A percentile compares a stretch with the other conserved stretches of the same genome.
Evolutionary conservation across 208 protist species (phyloP).

Genomic region (Trypanosoma brucei): DNA sequence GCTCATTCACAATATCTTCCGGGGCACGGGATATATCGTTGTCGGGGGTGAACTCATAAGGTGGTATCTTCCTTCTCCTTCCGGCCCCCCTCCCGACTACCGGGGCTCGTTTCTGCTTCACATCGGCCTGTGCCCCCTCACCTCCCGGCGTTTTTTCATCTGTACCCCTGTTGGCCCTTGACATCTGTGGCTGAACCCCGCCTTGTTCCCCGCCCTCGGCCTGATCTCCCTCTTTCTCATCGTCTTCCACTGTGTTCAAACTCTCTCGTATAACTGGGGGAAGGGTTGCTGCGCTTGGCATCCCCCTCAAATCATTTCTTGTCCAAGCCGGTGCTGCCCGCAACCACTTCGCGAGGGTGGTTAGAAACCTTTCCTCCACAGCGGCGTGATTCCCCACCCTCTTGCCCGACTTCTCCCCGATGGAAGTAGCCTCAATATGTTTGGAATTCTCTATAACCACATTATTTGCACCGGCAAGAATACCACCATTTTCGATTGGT

Average conservation of each 20-base stretch:
- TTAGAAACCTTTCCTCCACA: not conserved
- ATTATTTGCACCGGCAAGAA: constrained; percentile 16
- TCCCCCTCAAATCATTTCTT: constrained; percentile 8
- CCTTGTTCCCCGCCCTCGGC: no score
- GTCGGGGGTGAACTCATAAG: not conserved
- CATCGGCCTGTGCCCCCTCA: no score
- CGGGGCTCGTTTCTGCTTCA: no score
- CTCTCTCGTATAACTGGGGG: constrained; percentile 3
- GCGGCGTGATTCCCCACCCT: not conserved
- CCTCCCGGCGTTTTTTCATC: no score
- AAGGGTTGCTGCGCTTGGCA: not conserved
- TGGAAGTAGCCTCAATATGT: not conserved
- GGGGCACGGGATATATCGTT: constrained; percentile 1
- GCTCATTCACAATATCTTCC: constrained; percentile 1
- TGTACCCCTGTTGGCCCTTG: no score
- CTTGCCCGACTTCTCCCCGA: not conserved
- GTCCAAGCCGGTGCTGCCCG: constrained; percentile 7
- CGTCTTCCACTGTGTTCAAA: constrained; percentile 6
- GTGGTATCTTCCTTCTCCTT: not conserved
- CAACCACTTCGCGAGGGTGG: constrained; percentile 7
- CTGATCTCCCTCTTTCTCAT: not conserved
- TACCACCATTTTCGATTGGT: constrained; percentile 11
- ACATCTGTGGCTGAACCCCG: no score
- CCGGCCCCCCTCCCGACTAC: no score
- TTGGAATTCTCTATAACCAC: constrained; percentile 5